phyloP scores from a whole-genome alignment of 2,329 filamentous ascomycete genomes.

The Didymella sp. region DNA sequence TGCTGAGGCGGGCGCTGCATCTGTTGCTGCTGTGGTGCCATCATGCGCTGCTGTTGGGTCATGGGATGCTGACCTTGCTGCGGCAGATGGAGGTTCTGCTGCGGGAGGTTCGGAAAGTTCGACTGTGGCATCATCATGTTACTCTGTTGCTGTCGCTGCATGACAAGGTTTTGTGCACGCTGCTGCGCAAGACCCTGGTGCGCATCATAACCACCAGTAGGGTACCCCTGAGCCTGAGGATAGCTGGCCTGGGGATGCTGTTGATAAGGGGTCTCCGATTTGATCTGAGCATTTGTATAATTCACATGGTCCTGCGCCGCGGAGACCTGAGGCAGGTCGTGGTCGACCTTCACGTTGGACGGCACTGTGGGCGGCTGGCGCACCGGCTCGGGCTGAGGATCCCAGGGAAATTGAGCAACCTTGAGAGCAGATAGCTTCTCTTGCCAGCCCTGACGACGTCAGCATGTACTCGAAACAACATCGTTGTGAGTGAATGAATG shows the following conservation, averaged over 20 bases:
- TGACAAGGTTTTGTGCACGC: constrained; percentile 59
- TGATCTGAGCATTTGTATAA: constrained; percentile 55
- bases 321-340: constrained; percentile 41
- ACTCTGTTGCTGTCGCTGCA: constrained; percentile 43
- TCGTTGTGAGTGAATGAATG: neutral
- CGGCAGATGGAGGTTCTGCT: constrained; percentile 23
- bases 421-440: constrained; percentile 83
- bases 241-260: constrained; percentile 38
- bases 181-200: constrained; percentile 61
- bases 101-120: constrained; percentile 29
- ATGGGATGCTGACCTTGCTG: constrained; percentile 39
- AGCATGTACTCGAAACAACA: constrained; percentile 17
- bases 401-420: constrained; percentile 93
- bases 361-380: constrained; percentile 52
- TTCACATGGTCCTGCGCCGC: constrained; percentile 39
- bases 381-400: constrained; percentile 70
- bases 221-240: constrained; percentile 43
- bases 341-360: constrained; percentile 50
- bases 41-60: constrained; percentile 43
- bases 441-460: constrained; percentile 80
- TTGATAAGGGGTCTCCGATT: constrained; percentile 56
- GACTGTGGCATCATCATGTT: constrained; percentile 37
- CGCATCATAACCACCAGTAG: constrained; percentile 44
- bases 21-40: constrained; percentile 34
- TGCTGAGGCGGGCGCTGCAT: constrained; percentile 35